Base-by-base conservation (phyloP, 345 rosid genomes). In the Eutrema yunnanense region DNA sequence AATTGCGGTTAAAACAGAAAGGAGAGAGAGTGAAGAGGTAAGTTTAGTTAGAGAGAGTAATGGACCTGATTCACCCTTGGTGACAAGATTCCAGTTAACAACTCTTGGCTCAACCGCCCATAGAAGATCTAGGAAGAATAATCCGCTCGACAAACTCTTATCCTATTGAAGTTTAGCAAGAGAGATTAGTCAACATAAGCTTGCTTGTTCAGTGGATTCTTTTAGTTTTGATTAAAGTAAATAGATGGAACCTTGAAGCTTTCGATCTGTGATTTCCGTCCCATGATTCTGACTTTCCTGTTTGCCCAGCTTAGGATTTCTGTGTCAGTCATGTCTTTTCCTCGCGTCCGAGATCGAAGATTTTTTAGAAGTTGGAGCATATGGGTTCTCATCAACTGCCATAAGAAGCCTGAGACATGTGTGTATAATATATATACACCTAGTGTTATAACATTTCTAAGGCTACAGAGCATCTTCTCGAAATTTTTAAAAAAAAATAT, bases 61-160 rank as follows among this genome's bases (percentile, higher is more conserved):
- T 82, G 59, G 83, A 95, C 99, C 98, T 11, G 80, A 83, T 87
- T 92, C 91, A 52, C 98, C 99, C 88, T 90, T 92, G 66, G 99
- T 92, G 67, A 92, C 97, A 60, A 95, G 94, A 65, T 92, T 95
- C 94, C 97, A 95, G 48, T 95, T 95, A 62, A 95, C 98, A 64
- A 95, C 97, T 84, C 99, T 84, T 37, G 98, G 94, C 79, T 95
- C 99, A 75, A 90, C 97, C 2, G 98, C 83, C 73, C 96, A 90
- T 2, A 95, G 88, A 68, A 92, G 96, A 75, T 92, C 97, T 1
- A 95, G 97, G 82, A 95, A 87, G 87, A 95, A 90, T 60, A 92
- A 67, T 33, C 99, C 99, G 9, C 34, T 85, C 1, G 99, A 84
- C 11, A 95, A 67, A 68, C 84, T 84, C 80, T 87, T 90, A 67